A percentile compares a stretch with the other conserved stretches of the same genome.
Conservation (phyloP, 2,329 filamentous ascomycete genomes). For the Claviceps pazoutovae region DNA sequence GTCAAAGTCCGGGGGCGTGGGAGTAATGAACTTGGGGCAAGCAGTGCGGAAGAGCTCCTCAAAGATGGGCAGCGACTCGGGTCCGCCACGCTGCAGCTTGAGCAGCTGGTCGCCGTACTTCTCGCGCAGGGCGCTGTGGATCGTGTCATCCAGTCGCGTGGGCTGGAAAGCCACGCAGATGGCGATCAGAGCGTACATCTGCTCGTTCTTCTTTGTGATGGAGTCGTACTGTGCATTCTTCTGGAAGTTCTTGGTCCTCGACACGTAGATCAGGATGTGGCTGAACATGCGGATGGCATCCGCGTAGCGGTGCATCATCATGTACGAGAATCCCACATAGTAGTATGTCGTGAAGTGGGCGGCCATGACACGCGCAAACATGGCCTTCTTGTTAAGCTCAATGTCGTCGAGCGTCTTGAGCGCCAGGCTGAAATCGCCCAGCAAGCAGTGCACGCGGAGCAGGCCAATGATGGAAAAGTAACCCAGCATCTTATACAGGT, state of each 20-base stretch:
- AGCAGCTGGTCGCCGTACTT: conserved; percentile 98
- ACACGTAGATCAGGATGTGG: conserved; percentile 98
- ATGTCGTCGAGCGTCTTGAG: conserved; percentile 99
- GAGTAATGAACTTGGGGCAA: conserved; percentile 99
- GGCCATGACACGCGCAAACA: conserved; percentile 98
- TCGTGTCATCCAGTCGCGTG: conserved; percentile 93
- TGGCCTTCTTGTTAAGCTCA: conserved; percentile 99
- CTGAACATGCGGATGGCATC: conserved; percentile 99
- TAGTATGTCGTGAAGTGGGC: conserved; percentile 99
- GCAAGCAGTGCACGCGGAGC: conserved; percentile 85
- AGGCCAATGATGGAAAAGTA: conserved; percentile 99
- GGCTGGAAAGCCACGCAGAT: conserved; percentile 98
- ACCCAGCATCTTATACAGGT: conserved; percentile 93
- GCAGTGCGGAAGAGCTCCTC: conserved; percentile 95
- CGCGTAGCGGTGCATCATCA: conserved; percentile 99
- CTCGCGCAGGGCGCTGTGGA: conserved; percentile 93
- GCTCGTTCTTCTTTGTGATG: conserved; percentile 99
- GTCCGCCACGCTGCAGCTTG: conserved; percentile 89
- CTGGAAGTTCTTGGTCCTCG: conserved; percentile 99
- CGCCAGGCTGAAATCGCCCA: conserved; percentile 94
- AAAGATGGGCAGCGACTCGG: conserved; percentile 88
- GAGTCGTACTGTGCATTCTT: conserved; percentile 98
- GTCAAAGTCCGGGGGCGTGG: conserved; percentile 93
- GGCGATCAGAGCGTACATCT: conserved; percentile 98
- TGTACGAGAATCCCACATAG: conserved; percentile 99